phyloP scores from a whole-genome alignment of 768 basidiomycete genomes.

The Boletus rex-veris region DNA sequence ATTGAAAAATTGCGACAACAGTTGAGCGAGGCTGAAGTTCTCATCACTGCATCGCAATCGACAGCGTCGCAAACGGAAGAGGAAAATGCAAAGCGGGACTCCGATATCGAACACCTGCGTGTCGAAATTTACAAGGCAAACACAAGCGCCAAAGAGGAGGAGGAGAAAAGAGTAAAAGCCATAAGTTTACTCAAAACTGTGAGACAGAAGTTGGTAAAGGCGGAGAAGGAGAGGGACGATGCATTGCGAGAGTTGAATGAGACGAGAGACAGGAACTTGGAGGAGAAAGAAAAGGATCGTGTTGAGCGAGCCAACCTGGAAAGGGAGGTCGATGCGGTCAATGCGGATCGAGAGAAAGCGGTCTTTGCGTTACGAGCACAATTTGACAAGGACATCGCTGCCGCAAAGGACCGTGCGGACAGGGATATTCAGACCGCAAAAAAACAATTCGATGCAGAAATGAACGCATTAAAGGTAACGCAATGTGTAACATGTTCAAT shows the following conservation, averaged over 20 bases:
- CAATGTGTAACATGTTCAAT: conserved; percentile 4
- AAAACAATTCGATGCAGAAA: conserved; percentile 76
- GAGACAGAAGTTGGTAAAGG: conserved; percentile 93
- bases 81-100: conserved; percentile 45
- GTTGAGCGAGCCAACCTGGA: conserved; percentile 52
- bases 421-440: conserved; percentile 63
- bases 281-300: conserved; percentile 42
- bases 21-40: conserved; percentile 64
- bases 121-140: conserved; percentile 62
- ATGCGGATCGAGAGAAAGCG: conserved; percentile 61
- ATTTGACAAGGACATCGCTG: conserved; percentile 68
- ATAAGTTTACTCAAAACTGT: conserved; percentile 91
- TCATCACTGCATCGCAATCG: conserved; percentile 56
- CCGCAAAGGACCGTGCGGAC: conserved; percentile 64
- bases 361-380: conserved; percentile 57
- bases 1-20: conserved; percentile 69
- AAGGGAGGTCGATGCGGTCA: conserved; percentile 59
- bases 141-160: conserved; percentile 79
- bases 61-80: conserved; percentile 48
- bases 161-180: conserved; percentile 95
- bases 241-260: conserved; percentile 52
- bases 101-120: conserved; percentile 56
- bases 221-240: conserved; percentile 92
- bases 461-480: conserved; percentile 66
- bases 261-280: conserved; percentile 51